A percentile compares a stretch with the other conserved stretches of the same genome.
These are phyloP conservation scores for Sporothrix brunneoviolacea DNA, from an alignment of 2,329 filamentous ascomycete genomes.

Conservation along the genomic window DNA sequence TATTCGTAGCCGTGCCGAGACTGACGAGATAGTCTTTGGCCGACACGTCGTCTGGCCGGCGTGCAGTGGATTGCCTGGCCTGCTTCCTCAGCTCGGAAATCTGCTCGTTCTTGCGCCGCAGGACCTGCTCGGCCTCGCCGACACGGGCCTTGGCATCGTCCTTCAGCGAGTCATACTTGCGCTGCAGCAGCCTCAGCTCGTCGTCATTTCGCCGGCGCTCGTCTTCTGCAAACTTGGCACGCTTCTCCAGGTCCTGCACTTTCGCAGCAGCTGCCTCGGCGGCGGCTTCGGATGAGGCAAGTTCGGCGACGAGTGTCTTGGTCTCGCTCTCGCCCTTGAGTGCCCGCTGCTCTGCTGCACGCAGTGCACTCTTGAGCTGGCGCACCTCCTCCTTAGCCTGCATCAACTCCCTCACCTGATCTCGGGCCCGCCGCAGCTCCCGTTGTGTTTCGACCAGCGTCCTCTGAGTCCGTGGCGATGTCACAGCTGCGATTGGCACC, in stretches of 20 bases:
- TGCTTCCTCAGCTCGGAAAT: conserved; percentile 49
- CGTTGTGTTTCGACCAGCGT: conserved; percentile 46
- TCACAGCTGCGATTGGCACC: conserved; percentile 24
- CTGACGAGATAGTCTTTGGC: no score
- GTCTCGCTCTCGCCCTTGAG: conserved; percentile 32
- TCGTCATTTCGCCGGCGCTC: conserved; percentile 36
- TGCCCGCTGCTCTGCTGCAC: conserved; percentile 38
- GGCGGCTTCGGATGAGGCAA: conserved; percentile 23
- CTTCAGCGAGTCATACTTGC: conserved; percentile 44
- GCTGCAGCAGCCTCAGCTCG: conserved; percentile 43
- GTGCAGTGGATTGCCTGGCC: neutral
- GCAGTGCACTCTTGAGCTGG: conserved; percentile 44
- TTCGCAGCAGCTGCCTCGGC: conserved; percentile 20
- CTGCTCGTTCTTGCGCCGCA: conserved; percentile 51
- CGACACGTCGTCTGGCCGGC: neutral
- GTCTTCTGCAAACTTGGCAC: conserved; percentile 26
- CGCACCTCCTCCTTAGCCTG: conserved; percentile 48
- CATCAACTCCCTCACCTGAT: conserved; percentile 46
- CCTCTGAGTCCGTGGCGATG: conserved; percentile 45
- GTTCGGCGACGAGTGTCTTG: conserved; percentile 27
- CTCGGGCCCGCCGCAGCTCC: conserved; percentile 48
- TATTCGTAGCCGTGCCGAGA: neutral
- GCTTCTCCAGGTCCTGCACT: conserved; percentile 26
- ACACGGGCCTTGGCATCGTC: conserved; percentile 47
- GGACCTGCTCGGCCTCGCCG: conserved; percentile 48